phyloP scores from a whole-genome alignment of 2,329 filamentous ascomycete genomes.

The Calonectria montana region DNA sequence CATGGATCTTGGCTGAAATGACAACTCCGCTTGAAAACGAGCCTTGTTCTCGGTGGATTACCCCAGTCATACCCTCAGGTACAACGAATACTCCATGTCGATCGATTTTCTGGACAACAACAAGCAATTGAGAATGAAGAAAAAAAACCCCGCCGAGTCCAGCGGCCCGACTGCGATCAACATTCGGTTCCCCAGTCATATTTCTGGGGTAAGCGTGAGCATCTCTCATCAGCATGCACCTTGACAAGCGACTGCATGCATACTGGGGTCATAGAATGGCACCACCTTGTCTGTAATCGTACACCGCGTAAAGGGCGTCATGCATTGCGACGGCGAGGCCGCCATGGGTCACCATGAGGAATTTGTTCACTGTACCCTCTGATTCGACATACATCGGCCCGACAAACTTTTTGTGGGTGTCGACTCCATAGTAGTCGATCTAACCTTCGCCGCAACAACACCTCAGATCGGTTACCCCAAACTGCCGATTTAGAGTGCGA shows the following conservation, averaged over 20 bases:
- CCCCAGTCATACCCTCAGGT: not conserved
- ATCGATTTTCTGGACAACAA: not conserved
- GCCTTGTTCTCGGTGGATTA: not conserved
- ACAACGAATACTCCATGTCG: not conserved
- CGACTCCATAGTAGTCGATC: not conserved
- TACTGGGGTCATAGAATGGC: not conserved
- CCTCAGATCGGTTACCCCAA: constrained; percentile 3
- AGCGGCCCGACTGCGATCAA: not conserved
- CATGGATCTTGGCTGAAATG: not conserved
- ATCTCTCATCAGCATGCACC: not conserved
- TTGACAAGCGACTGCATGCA: not conserved
- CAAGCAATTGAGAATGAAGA: not conserved
- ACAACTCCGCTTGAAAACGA: not conserved
- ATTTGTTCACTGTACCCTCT: not conserved
- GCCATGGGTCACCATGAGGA: not conserved
- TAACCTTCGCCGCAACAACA: not conserved
- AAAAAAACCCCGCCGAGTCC: not conserved
- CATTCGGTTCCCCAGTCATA: not conserved
- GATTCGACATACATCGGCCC: not conserved
- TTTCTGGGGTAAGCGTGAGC: not conserved
- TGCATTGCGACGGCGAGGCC: not conserved
- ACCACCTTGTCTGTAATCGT: not conserved
- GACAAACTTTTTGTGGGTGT: not conserved
- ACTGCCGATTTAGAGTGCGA: not conserved
- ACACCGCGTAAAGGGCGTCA: not conserved